Base-by-base conservation (phyloP, 768 basidiomycete species). In the Mrakia frigida region DNA sequence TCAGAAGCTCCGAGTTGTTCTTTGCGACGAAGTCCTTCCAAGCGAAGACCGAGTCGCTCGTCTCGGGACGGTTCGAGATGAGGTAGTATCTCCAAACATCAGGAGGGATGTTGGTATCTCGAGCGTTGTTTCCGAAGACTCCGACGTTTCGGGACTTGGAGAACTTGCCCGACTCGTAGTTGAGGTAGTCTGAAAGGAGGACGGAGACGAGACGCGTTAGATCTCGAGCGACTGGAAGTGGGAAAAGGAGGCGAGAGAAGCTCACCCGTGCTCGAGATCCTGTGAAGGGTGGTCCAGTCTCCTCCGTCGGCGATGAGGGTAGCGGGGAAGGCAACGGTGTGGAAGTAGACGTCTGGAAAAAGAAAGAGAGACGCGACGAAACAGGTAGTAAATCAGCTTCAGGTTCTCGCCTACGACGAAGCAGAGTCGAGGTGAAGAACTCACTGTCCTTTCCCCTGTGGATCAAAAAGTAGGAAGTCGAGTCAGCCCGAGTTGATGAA, bases 151-250 rank as follows among this genome's bases (percentile, higher is more conserved):
- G 89, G 81, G 93, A 94, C 85, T 99, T 99, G 59, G 94, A 97
- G 87, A 99, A 99, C 82, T 99, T 99, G 53, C 95, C 95, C 37
- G 94, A 93, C 82, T 99, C 97, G 83, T 98, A 98, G 81, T 98
- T 98, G 80, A 98, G 86, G 82, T 95, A 98, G 83, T 99, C 96
- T 96, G 80, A 43, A 68, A 71, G 35, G 74, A 13, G 43, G 53
- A 33, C 33, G 33, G 39, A 61, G 70, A 25, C 37, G 73, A 43
- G 56, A 28, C 28, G 31, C 25, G 59, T 60, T 37, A 37, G 31
- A 23, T 68, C 28, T 76, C 35, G 35, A 35, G 50, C 28, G 23
- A n/a, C 7, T 6, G 31, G 70, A 28, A 72, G 1, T 13, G 4
- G 4, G 10, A n/a, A 0, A 41, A 43, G 56, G 3, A 5, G 33